phyloP scores from a whole-genome alignment of 2,329 filamentous ascomycete genomes.

The Colletotrichum sidae region DNA sequence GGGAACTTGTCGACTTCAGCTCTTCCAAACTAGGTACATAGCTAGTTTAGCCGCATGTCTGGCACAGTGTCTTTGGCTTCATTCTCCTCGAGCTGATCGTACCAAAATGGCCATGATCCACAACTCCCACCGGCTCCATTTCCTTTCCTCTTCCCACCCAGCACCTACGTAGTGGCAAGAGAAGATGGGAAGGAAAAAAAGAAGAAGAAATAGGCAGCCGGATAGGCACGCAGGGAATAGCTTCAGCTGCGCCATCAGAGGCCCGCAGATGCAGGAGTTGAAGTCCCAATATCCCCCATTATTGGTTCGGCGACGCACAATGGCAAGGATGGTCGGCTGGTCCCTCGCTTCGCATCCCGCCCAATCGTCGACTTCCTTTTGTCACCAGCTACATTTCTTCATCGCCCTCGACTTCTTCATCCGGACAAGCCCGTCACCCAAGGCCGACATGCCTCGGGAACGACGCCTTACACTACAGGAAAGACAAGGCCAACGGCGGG shows the following conservation, averaged over 20 bases:
- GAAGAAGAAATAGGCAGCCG: slow-evolving; percentile 5
- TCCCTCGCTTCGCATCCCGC: slow-evolving; percentile 22
- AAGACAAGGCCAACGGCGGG: slow-evolving; percentile 22
- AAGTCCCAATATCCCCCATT: slow-evolving; percentile 21
- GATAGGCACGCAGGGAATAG: slow-evolving; percentile 26
- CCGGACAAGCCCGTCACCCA: slow-evolving; percentile 12
- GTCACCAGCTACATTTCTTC: slow-evolving; percentile 30
- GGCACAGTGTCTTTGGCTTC: slow-evolving; percentile 11
- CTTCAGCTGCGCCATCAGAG: slow-evolving; percentile 31
- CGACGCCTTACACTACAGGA: slow-evolving; percentile 13
- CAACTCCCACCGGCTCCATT: slow-evolving; percentile 2
- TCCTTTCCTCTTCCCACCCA: neutral
- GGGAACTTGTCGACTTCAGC: slow-evolving; percentile 10
- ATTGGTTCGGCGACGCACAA: slow-evolving; percentile 31
- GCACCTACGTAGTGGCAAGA: neutral
- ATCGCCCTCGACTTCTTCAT: slow-evolving; percentile 12
- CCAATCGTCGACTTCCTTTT: slow-evolving; percentile 26
- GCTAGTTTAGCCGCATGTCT: neutral
- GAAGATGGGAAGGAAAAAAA: too few relatives aligned
- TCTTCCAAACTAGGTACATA: neutral
- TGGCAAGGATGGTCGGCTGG: slow-evolving; percentile 4
- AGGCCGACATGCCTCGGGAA: neutral
- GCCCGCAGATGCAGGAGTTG: slow-evolving; percentile 29
- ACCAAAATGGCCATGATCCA: neutral
- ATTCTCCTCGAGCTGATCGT: neutral